These are phyloP conservation scores for Sideroxylon spinosum DNA, from an alignment of 179 eudicot genomes.

Conservation along the genomic window DNA sequence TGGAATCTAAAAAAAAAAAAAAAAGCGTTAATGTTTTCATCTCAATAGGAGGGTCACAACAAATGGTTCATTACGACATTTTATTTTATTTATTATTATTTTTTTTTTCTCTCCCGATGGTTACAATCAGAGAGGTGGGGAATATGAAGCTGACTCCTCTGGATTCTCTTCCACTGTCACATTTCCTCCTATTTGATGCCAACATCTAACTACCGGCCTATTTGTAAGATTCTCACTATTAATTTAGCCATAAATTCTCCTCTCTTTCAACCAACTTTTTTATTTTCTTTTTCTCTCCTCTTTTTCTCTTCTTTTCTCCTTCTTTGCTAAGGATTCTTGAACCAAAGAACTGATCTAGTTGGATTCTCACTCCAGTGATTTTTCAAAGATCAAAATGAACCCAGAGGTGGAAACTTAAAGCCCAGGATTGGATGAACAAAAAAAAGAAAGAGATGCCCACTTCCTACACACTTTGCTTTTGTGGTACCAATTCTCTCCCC, in stretches of 20 bases:
- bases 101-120: too few relatives aligned
- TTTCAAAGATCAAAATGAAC: conserved; percentile 10
- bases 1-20: too few relatives aligned
- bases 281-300: neutral
- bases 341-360: neutral
- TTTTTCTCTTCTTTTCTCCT: neutral
- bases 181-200: conserved; percentile 18
- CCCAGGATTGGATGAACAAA: neutral
- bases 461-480: neutral
- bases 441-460: conserved; percentile 23
- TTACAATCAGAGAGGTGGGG: conserved; percentile 13
- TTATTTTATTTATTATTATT: too few relatives aligned
- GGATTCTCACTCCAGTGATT: conserved; percentile 9
- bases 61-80: too few relatives aligned
- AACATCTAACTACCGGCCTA: conserved; percentile 23
- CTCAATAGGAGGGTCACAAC: too few relatives aligned
- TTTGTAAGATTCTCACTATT: conserved; percentile 4
- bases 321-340: conserved; percentile 8
- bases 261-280: conserved; percentile 5
- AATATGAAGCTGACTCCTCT: conserved; percentile 18
- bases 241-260: neutral
- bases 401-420: conserved; percentile 2
- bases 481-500: neutral
- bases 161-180: conserved; percentile 15
- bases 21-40: too few relatives aligned